Percentiles rank a stretch among this genome's conserved stretches.
These are phyloP conservation scores for Mycena rosella DNA, from an alignment of 768 basidiomycete genomes.

Conservation along the genomic window DNA sequence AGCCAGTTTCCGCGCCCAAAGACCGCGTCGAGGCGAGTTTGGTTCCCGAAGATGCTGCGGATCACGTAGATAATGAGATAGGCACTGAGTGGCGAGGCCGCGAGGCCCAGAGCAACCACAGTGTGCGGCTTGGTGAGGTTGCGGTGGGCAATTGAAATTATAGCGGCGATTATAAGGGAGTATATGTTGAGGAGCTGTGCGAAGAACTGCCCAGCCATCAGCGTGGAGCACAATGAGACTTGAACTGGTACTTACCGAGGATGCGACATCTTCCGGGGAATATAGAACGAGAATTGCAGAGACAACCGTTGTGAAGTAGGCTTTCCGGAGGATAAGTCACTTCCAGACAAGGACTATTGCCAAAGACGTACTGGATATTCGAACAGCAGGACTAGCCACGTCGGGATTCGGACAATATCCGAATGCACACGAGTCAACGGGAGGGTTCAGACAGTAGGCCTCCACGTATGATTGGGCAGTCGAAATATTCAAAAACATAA, in stretches of 20 bases:
- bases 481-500: constrained; percentile 30
- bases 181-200: constrained; percentile 32
- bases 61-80: constrained; percentile 34
- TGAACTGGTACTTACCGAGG: constrained; percentile 9
- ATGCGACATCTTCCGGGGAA: constrained; percentile 23
- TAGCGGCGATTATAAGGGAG: constrained; percentile 31
- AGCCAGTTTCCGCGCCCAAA: constrained; percentile 28
- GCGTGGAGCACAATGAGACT: no score
- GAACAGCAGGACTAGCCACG: constrained; percentile 33
- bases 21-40: constrained; percentile 12
- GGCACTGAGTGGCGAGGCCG: constrained; percentile 28
- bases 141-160: constrained; percentile 20
- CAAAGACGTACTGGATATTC: constrained; percentile 24
- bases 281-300: constrained; percentile 30
- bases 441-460: constrained; percentile 27
- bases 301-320: constrained; percentile 27
- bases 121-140: constrained; percentile 32
- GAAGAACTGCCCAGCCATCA: constrained; percentile 20
- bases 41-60: constrained; percentile 14
- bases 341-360: neutral
- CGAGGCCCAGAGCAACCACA: constrained; percentile 19
- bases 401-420: constrained; percentile 34
- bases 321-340: neutral
- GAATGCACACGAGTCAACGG: constrained; percentile 29
- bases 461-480: constrained; percentile 10